Evolutionary conservation across 768 basidiomycete genomes (phyloP), one percentile per base, ranked within the genome.

Genomic region (Rhizopogon roseolus): DNA sequence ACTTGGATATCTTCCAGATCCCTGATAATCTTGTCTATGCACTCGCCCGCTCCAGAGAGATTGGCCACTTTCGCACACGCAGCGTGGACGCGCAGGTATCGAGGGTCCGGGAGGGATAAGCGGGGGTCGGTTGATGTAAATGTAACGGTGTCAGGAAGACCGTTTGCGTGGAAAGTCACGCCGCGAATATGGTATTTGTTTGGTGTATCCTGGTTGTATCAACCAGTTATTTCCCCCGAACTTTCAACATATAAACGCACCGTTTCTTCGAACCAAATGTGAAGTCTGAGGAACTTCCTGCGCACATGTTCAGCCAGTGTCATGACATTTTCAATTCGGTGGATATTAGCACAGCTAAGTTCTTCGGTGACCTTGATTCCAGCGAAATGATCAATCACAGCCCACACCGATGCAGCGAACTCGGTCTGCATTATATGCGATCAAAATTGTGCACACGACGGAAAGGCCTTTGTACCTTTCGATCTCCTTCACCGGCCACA

Each of bases 21-120:
- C 19, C 55, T 45, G 14, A 59, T 48, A 28, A 72, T 38, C 34
- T 57, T 65, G 36, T 69, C 64, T 27, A 76, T 69, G 40, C 66
- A 69, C 41, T 63, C 64, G 5, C 61, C 66, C 2, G 71, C 76
- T 32, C 76, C 74, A 3, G 74, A 75, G 32, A 75, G 62, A 57
- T 71, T 66, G 27, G 72, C 71, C 2, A 75, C 66, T 50, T 68
- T 64, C 16, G 74, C 71, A 51, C 72, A 75, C 19, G 70, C 64
- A n/a, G 73, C 74, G 50, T 76, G 76, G 41, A 77, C 60, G 5
- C 57, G 56, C 27, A 75, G 65, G 53, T 71, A 71, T 11, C 38
- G 45, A 16, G 63, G 60, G 37, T 61, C 64, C 32, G 76, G 74
- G 43, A 74, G 45, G 1, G 70, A 67, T 39, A 61, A 51, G 25